phyloP scores from a whole-genome alignment of 345 rosid species.

The Salix dunnii region DNA sequence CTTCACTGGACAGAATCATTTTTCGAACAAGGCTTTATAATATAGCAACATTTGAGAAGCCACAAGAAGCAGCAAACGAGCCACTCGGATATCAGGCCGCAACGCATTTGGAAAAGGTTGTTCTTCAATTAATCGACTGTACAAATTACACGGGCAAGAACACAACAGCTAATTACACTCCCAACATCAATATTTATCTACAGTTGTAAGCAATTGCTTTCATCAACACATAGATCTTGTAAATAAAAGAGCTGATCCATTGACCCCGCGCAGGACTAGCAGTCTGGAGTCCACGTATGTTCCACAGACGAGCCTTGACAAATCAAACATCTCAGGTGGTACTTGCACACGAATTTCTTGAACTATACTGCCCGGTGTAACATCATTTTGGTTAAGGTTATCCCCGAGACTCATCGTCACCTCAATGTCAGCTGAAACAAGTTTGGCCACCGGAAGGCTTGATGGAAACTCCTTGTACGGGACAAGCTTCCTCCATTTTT shows the following conservation, averaged over 20 bases:
- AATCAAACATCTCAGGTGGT: slow-evolving; percentile 85
- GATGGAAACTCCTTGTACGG: slow-evolving; percentile 81
- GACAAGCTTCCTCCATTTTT: slow-evolving; percentile 66
- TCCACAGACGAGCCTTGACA: slow-evolving; percentile 78
- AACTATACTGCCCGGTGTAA: slow-evolving; percentile 45
- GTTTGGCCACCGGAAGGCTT: slow-evolving; percentile 82
- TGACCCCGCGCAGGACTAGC: slow-evolving; percentile 71
- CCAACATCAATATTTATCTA: background rate
- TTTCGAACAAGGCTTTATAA: no score
- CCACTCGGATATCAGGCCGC: no score
- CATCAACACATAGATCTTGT: slow-evolving; percentile 45
- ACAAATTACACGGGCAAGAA: background rate
- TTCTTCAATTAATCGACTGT: background rate
- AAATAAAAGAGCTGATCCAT: slow-evolving; percentile 77
- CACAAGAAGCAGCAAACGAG: no score
- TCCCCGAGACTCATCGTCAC: slow-evolving; percentile 46
- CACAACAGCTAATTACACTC: background rate
- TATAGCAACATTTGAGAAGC: no score
- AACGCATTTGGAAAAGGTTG: background rate
- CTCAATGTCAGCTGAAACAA: slow-evolving; percentile 53
- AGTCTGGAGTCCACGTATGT: slow-evolving; percentile 72
- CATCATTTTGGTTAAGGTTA: slow-evolving; percentile 36
- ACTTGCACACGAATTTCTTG: slow-evolving; percentile 66
- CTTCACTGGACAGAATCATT: no score
- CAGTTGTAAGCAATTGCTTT: background rate